A percentile compares a stretch with the other conserved stretches of the same genome.
Conservation (phyloP, 148 eudicot species). For the Bassia scoparia region DNA sequence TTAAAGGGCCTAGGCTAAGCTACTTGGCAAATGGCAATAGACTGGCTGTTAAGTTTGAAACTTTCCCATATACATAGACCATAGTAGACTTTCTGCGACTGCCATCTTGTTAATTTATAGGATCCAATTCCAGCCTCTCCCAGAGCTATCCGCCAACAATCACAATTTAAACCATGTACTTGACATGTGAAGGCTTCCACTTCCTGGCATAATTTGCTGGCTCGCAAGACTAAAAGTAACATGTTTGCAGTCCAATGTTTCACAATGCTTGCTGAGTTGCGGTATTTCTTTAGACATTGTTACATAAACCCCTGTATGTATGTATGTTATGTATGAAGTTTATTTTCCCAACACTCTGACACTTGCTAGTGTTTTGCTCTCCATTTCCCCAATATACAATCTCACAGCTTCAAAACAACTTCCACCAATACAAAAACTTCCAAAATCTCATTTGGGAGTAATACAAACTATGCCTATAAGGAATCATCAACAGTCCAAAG, state of each 20-base stretch:
- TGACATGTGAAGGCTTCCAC: background rate
- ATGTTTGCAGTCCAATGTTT: too few species aligned
- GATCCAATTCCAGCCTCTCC: background rate
- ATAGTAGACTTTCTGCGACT: too few species aligned
- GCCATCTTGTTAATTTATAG: background rate
- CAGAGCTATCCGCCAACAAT: background rate
- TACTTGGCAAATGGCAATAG: too few species aligned
- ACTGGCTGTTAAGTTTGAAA: too few species aligned
- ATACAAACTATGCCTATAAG: too few species aligned
- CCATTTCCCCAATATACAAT: background rate
- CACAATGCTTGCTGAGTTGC: background rate
- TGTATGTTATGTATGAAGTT: too few species aligned
- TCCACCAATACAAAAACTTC: background rate
- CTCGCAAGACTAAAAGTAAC: background rate
- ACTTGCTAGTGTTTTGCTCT: background rate
- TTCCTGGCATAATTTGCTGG: background rate
- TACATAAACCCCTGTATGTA: too few species aligned
- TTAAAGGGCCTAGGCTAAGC: too few species aligned
- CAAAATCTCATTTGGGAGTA: background rate
- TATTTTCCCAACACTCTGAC: background rate
- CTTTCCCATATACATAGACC: too few species aligned
- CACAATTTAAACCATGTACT: background rate
- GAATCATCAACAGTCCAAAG: background rate
- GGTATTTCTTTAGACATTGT: too few species aligned
- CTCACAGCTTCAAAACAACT: too few species aligned